phyloP scores from a whole-genome alignment of 768 basidiomycete genomes.

The Tulasnella sp. region DNA sequence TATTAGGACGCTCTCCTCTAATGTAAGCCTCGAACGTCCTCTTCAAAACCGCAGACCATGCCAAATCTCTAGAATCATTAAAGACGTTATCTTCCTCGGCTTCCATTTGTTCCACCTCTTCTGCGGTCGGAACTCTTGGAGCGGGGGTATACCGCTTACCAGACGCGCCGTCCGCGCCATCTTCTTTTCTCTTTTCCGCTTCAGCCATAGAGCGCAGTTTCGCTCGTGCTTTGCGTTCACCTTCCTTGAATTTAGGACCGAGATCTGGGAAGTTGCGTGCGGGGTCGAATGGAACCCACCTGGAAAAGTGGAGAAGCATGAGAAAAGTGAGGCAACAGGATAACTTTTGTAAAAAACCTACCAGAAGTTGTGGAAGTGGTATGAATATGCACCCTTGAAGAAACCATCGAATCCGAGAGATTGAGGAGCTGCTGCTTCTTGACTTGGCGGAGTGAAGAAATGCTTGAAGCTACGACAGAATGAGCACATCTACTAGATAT shows the following conservation, averaged over 20 bases:
- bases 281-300: constrained; percentile 95
- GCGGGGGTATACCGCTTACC: background rate
- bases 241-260: constrained; percentile 60
- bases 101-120: constrained; percentile 29
- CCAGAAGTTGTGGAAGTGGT: constrained; percentile 96
- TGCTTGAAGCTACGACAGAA: constrained; percentile 53
- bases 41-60: constrained; percentile 91
- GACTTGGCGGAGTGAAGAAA: constrained; percentile 71
- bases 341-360: constrained; percentile 24
- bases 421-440: constrained; percentile 66
- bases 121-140: constrained; percentile 19
- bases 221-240: constrained; percentile 53
- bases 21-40: constrained; percentile 89
- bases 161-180: background rate
- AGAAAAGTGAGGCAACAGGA: background rate
- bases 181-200: constrained; percentile 20
- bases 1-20: constrained; percentile 81
- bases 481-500: background rate
- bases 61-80: constrained; percentile 66
- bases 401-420: constrained; percentile 89
- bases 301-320: constrained; percentile 23
- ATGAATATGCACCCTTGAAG: constrained; percentile 90
- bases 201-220: constrained; percentile 21
- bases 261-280: constrained; percentile 92
- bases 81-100: constrained; percentile 27